Conservation (phyloP, 164 flowering plant species). For the Stephania japonica region DNA sequence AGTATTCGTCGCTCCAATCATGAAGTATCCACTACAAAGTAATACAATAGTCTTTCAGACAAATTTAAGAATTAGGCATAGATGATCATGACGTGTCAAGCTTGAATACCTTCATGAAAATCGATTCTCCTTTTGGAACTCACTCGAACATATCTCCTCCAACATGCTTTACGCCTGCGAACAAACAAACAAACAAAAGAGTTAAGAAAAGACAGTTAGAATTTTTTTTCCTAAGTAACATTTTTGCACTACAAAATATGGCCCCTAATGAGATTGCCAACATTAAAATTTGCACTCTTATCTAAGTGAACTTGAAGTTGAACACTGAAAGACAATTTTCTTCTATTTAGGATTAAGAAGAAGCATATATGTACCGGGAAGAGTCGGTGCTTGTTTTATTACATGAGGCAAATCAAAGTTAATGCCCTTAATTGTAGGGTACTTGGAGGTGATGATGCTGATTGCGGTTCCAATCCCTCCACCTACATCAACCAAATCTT, state of each 20-base stretch:
- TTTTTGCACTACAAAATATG: no score
- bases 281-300: no score
- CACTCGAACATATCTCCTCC: constrained; percentile 84
- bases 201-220: no score
- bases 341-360: not conserved
- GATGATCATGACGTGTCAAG: not conserved
- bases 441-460: constrained; percentile 57
- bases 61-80: not conserved
- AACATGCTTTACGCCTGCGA: constrained; percentile 66
- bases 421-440: constrained; percentile 64
- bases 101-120: constrained; percentile 71
- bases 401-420: constrained; percentile 88
- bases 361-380: constrained; percentile 35
- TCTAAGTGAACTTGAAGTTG: no score
- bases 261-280: no score
- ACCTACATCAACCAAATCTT: constrained; percentile 68
- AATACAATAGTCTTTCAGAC: not conserved
- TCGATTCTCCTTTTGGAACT: constrained; percentile 77
- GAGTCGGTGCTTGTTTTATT: constrained; percentile 57
- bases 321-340: no score
- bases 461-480: constrained; percentile 75
- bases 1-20: constrained; percentile 85
- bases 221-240: no score
- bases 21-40: constrained; percentile 72
- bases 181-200: not conserved